Percentiles rank a stretch among this genome's conserved stretches.
Conservation (phyloP, 768 basidiomycete species). For the Mycena crocata region DNA sequence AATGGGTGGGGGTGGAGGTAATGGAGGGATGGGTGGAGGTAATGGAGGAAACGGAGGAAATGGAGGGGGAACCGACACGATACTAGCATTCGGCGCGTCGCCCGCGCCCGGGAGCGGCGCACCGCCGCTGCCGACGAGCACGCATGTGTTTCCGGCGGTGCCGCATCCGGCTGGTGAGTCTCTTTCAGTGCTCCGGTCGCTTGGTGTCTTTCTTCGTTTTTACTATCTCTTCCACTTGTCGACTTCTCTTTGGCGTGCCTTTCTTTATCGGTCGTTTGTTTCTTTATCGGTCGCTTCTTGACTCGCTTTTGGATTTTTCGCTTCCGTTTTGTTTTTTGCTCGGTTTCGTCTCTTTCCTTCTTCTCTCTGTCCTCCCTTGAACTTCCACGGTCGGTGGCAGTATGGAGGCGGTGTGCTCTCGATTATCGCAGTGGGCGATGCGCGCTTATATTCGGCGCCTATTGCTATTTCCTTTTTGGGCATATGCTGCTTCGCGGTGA, state of each 20-base stretch:
- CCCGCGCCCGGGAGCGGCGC: constrained; percentile 51
- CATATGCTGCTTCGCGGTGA: neutral
- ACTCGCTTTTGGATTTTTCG: neutral
- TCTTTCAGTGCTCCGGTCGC: no score
- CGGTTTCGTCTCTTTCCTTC: neutral
- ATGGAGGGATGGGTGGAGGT: neutral
- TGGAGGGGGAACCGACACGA: constrained; percentile 24
- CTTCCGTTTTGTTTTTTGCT: neutral
- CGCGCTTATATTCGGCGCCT: no score
- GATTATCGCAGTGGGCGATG: no score
- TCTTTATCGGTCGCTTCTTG: neutral
- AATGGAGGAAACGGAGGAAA: neutral
- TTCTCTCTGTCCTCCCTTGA: no score
- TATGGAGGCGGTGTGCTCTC: no score
- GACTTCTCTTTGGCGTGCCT: neutral
- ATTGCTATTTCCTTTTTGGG: neutral
- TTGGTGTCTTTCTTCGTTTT: neutral
- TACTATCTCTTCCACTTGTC: neutral
- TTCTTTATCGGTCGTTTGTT: neutral
- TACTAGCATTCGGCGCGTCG: constrained; percentile 55
- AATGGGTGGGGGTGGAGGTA: neutral
- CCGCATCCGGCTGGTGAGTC: constrained; percentile 63
- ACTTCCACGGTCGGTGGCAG: neutral
- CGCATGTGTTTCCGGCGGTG: constrained; percentile 73
- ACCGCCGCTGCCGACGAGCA: constrained; percentile 57